These are phyloP conservation scores for Pythium biforme DNA, from an alignment of 352 stramenopile genomes.

Conservation along the genomic window DNA sequence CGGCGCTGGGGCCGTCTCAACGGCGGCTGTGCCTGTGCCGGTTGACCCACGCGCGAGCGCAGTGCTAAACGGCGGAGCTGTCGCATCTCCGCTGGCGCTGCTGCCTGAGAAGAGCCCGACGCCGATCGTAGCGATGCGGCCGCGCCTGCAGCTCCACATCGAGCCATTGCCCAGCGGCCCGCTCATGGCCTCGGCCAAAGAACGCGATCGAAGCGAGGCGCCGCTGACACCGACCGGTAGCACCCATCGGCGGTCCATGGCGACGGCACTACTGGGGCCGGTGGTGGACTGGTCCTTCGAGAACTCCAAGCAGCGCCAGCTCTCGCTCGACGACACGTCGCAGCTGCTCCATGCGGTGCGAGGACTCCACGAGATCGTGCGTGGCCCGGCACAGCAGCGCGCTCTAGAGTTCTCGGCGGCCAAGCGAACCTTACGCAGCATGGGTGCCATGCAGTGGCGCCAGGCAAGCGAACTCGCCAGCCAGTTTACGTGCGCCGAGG, in stretches of 20 bases:
- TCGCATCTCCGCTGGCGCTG: neutral
- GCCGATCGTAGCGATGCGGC: slow-evolving; percentile 9
- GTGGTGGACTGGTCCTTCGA: slow-evolving; percentile 35
- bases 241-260: slow-evolving; percentile 28
- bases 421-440: slow-evolving; percentile 32
- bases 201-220: slow-evolving; percentile 16
- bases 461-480: slow-evolving; percentile 44
- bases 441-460: slow-evolving; percentile 52
- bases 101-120: slow-evolving; percentile 1
- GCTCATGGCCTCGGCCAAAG: slow-evolving; percentile 24
- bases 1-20: neutral
- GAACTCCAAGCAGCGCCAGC: slow-evolving; percentile 34
- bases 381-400: slow-evolving; percentile 28
- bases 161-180: slow-evolving; percentile 20
- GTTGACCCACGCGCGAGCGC: neutral
- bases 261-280: neutral
- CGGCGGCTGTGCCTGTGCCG: neutral
- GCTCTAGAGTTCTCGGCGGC: slow-evolving; percentile 35
- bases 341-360: slow-evolving; percentile 39
- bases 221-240: slow-evolving; percentile 6
- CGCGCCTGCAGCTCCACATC: slow-evolving; percentile 29
- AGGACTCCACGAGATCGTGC: slow-evolving; percentile 34
- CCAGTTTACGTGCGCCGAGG: slow-evolving; percentile 28
- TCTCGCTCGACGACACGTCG: slow-evolving; percentile 31
- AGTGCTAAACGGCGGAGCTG: neutral